Percentiles rank a stretch among this genome's conserved stretches.
phyloP scores from a whole-genome alignment of 768 basidiomycete species.

The Suillus brevipes region DNA sequence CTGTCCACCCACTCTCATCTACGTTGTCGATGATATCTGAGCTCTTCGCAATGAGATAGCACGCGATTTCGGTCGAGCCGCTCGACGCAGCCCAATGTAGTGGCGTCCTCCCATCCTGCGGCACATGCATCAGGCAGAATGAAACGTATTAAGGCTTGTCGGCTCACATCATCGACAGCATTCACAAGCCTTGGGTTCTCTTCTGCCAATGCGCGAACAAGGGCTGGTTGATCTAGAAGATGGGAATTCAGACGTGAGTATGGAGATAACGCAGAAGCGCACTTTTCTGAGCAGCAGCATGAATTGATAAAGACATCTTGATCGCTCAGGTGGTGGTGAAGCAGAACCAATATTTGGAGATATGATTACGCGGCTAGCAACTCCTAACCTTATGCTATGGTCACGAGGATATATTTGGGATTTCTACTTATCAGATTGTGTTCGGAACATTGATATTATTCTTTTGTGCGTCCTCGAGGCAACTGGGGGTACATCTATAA shows the following conservation, averaged over 20 bases:
- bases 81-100: conserved; percentile 86
- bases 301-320: conserved; percentile 53
- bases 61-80: conserved; percentile 64
- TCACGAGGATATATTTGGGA: conserved; percentile 6
- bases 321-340: conserved; percentile 4
- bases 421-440: background rate
- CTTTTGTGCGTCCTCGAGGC: background rate
- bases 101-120: conserved; percentile 75
- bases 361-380: conserved; percentile 15
- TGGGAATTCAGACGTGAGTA: background rate
- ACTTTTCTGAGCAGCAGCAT: conserved; percentile 74
- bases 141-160: background rate
- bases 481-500: background rate
- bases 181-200: conserved; percentile 65
- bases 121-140: background rate
- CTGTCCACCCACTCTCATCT: conserved; percentile 73
- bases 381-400: conserved; percentile 28
- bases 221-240: conserved; percentile 60
- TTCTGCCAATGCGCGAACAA: conserved; percentile 64
- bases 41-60: conserved; percentile 68
- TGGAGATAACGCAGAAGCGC: conserved; percentile 14
- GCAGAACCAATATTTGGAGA: background rate
- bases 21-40: conserved; percentile 61
- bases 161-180: conserved; percentile 58
- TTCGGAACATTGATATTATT: background rate